These are phyloP conservation scores for Penicillium angulare DNA, from an alignment of 495 filamentous ascomycete genomes.

Conservation along the genomic window DNA sequence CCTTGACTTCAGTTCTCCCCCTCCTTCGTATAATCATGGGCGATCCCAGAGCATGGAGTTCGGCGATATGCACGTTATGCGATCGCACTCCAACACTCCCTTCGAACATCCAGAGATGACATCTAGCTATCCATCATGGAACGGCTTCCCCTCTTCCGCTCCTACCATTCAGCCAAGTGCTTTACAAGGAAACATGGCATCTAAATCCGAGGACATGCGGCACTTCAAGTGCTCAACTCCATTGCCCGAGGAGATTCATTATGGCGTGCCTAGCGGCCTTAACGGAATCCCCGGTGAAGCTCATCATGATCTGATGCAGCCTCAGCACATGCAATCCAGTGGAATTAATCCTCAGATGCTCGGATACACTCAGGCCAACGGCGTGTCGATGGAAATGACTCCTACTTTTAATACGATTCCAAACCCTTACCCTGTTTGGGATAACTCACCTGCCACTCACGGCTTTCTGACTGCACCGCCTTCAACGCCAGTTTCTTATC, in stretches of 20 bases:
- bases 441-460: no score
- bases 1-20: constrained; percentile 20
- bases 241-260: constrained; percentile 32
- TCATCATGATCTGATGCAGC: constrained; percentile 53
- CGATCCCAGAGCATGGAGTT: constrained; percentile 24
- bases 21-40: constrained; percentile 20
- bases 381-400: neutral
- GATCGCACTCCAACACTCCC: no score
- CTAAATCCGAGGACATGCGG: constrained; percentile 30
- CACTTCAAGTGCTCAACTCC: constrained; percentile 26
- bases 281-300: constrained; percentile 53
- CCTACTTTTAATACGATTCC: neutral
- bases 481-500: constrained; percentile 9
- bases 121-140: no score
- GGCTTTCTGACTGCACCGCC: no score
- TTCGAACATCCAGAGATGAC: no score
- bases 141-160: constrained; percentile 59
- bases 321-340: constrained; percentile 31
- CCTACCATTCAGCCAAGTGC: constrained; percentile 47
- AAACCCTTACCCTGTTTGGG: constrained; percentile 10
- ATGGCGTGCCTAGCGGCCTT: constrained; percentile 32
- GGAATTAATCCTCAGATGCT: constrained; percentile 50
- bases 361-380: constrained; percentile 32
- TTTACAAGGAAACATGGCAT: constrained; percentile 20
- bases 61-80: no score